phyloP scores from a whole-genome alignment of 2,329 filamentous ascomycete species.

The Diaporthe ilicicola region DNA sequence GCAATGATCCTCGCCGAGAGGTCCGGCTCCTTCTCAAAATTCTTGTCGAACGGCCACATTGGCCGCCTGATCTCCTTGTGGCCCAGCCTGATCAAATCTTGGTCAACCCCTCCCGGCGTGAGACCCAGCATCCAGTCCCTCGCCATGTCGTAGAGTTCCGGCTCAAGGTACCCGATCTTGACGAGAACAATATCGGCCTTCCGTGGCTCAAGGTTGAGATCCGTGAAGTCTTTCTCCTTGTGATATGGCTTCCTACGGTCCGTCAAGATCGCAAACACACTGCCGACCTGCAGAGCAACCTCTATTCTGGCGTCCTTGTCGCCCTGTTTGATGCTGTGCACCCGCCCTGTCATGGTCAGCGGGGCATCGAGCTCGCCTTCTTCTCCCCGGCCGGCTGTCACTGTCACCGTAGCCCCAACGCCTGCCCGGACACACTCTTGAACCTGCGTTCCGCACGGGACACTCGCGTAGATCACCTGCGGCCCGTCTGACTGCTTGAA shows the following conservation, averaged over 20 bases:
- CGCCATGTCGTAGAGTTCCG: conserved; percentile 62
- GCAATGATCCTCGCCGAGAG: conserved; percentile 38
- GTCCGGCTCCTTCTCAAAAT: conserved; percentile 34
- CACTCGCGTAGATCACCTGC: conserved; percentile 60
- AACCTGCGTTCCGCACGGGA: conserved; percentile 57
- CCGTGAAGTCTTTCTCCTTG: conserved; percentile 59
- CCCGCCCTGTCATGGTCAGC: conserved; percentile 58
- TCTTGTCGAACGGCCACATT: conserved; percentile 47
- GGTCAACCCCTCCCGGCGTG: conserved; percentile 63
- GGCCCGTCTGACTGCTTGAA: conserved; percentile 49
- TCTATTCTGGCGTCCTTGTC: conserved; percentile 57
- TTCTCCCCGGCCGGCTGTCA: conserved; percentile 59
- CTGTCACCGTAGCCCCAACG: conserved; percentile 55
- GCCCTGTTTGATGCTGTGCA: conserved; percentile 59
- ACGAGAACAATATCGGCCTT: conserved; percentile 60
- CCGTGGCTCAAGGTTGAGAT: conserved; percentile 55
- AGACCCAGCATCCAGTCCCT: conserved; percentile 62
- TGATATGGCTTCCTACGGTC: conserved; percentile 63
- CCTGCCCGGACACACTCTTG: conserved; percentile 52
- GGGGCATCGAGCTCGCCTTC: conserved; percentile 58
- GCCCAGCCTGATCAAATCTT: conserved; percentile 57
- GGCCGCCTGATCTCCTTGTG: conserved; percentile 57
- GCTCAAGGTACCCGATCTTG: conserved; percentile 65
- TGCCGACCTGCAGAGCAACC: conserved; percentile 58
- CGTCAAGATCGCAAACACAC: conserved; percentile 60